These are phyloP conservation scores for Rhododendron mucronatum DNA, from an alignment of 148 eudicot genomes.

Conservation along the genomic window DNA sequence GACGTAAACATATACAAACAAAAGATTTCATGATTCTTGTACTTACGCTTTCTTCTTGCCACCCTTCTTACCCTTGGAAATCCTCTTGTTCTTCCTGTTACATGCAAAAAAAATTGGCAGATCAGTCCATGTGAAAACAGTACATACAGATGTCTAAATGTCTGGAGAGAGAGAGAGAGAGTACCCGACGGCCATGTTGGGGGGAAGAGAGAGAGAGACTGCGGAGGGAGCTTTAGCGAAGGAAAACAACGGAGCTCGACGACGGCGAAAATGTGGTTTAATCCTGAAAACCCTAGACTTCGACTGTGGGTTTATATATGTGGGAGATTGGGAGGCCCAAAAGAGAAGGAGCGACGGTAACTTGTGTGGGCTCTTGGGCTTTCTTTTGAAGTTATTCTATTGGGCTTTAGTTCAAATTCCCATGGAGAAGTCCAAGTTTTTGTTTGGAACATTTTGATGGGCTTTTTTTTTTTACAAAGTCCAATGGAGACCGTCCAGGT, in stretches of 20 bases:
- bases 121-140: background rate
- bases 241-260: background rate
- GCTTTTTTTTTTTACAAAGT: background rate
- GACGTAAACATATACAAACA: background rate
- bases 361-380: background rate
- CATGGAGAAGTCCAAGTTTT: background rate
- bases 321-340: background rate
- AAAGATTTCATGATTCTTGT: background rate
- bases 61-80: conserved; percentile 35
- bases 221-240: background rate
- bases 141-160: no score
- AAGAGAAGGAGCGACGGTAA: background rate
- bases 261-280: background rate
- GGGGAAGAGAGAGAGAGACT: background rate
- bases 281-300: background rate
- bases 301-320: background rate
- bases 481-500: no score
- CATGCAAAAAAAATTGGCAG: background rate
- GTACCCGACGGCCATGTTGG: conserved; percentile 45
- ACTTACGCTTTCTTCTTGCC: conserved; percentile 44
- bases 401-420: background rate
- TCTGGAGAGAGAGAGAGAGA: background rate
- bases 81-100: conserved; percentile 52
- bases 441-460: background rate
- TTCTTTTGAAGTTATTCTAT: background rate